Percentiles rank a stretch among this genome's conserved stretches.
Evolutionary conservation across 805 yeast genomes (phyloP).

Genomic region (Hanseniaspora clermontiae): DNA sequence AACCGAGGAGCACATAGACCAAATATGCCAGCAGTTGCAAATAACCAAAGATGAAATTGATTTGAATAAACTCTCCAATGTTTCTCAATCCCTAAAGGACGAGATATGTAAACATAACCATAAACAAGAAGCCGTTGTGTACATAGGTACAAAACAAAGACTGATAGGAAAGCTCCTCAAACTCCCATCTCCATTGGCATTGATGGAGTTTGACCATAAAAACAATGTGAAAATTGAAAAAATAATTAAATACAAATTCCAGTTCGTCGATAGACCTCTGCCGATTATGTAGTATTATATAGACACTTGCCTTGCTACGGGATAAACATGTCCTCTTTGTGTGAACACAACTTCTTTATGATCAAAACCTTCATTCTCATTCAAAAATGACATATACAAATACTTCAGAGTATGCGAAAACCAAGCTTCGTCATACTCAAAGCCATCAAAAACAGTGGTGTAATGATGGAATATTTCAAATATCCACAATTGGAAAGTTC

Average conservation of each 20-base stretch:
- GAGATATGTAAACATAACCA: slow-evolving; percentile 1
- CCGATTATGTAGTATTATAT: slow-evolving; percentile 49
- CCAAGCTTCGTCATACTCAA: slow-evolving; percentile 35
- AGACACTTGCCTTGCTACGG: slow-evolving; percentile 21
- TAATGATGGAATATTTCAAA: slow-evolving; percentile 71
- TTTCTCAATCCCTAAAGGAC: slow-evolving; percentile 18
- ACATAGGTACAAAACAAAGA: slow-evolving; percentile 58
- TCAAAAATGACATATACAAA: slow-evolving; percentile 66
- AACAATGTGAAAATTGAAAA: slow-evolving; percentile 41
- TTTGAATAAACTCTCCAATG: slow-evolving; percentile 22
- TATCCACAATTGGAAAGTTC: slow-evolving; percentile 78
- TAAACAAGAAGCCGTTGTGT: slow-evolving; percentile 41
- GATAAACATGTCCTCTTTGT: slow-evolving; percentile 52
- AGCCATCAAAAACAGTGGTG: slow-evolving; percentile 18
- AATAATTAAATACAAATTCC: slow-evolving; percentile 43
- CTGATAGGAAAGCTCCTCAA: slow-evolving; percentile 48
- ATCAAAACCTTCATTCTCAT: slow-evolving; percentile 38
- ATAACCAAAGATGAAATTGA: slow-evolving; percentile 16
- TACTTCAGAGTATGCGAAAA: slow-evolving; percentile 85
- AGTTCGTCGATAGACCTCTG: slow-evolving; percentile 57
- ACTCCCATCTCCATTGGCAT: slow-evolving; percentile 53
- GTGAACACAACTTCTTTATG: slow-evolving; percentile 59
- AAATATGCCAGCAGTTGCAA: slow-evolving; percentile 17
- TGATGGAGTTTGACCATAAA: slow-evolving; percentile 33
- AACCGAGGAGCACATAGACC: slow-evolving; percentile 24